A percentile compares a stretch with the other conserved stretches of the same genome.
Conservation (phyloP, 78 protist species). For the Cyanophora paradoxa region DNA sequence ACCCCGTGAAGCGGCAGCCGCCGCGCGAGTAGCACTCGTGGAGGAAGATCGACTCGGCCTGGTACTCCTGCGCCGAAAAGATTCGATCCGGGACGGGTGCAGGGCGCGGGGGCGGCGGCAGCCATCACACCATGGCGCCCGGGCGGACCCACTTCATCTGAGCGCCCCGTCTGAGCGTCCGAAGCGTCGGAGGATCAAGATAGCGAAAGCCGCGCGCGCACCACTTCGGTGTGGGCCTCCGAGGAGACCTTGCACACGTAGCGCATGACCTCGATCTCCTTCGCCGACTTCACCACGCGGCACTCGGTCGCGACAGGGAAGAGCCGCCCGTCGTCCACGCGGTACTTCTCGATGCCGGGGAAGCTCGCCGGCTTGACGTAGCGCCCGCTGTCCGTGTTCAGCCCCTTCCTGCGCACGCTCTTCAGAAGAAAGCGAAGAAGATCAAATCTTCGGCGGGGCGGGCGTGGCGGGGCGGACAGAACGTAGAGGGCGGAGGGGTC, state of each 20-base stretch:
- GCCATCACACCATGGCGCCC: too few relatives aligned
- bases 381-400: constrained; percentile 34
- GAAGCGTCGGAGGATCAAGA: too few relatives aligned
- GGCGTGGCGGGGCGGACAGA: too few relatives aligned
- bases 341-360: constrained; percentile 32
- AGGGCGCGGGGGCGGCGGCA: too few relatives aligned
- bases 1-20: constrained; percentile 59
- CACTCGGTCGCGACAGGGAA: constrained; percentile 46
- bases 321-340: constrained; percentile 15
- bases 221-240: constrained; percentile 15
- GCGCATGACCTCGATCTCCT: constrained; percentile 57
- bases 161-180: too few relatives aligned
- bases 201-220: too few relatives aligned
- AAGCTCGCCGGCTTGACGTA: constrained; percentile 4
- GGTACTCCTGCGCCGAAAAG: too few relatives aligned
- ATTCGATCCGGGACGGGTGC: too few relatives aligned
- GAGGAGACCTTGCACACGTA: constrained; percentile 22
- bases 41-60: constrained; percentile 50
- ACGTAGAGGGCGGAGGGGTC: constrained; percentile 30
- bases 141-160: too few relatives aligned
- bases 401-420: too few relatives aligned
- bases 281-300: constrained; percentile 57
- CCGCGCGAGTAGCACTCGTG: constrained; percentile 36
- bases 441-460: too few relatives aligned
- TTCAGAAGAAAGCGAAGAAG: too few relatives aligned